Conservation (phyloP, 371 early-diverging fungal genomes). For the Rhizopus sp. region DNA sequence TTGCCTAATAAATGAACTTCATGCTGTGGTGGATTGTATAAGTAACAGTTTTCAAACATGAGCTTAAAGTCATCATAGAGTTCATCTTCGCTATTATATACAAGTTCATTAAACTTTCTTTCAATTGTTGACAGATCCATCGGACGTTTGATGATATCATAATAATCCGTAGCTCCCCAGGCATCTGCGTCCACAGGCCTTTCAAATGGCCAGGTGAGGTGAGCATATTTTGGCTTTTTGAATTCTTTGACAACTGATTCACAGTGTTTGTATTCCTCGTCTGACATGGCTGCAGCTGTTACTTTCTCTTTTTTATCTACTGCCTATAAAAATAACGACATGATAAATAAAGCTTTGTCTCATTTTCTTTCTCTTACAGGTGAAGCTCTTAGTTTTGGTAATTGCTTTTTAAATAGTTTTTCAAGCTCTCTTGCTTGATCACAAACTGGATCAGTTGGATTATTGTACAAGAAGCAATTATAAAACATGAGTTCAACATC, state of each 20-base stretch:
- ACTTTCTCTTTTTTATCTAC: not conserved
- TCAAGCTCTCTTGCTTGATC: constrained; percentile 63
- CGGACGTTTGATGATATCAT: constrained; percentile 86
- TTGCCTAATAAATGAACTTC: constrained; percentile 66
- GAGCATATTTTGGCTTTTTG: constrained; percentile 29
- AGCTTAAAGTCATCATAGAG: constrained; percentile 63
- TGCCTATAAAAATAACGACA: not conserved
- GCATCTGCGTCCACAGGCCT: constrained; percentile 90
- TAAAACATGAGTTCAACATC: constrained; percentile 55
- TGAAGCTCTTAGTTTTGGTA: not conserved
- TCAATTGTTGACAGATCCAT: constrained; percentile 96
- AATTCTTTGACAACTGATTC: constrained; percentile 42
- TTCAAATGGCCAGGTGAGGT: constrained; percentile 58
- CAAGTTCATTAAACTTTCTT: constrained; percentile 63
- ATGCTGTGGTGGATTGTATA: constrained; percentile 85
- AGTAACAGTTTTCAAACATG: constrained; percentile 87
- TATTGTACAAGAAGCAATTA: constrained; percentile 76
- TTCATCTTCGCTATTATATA: constrained; percentile 47
- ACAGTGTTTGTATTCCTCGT: constrained; percentile 73
- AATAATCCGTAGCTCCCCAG: constrained; percentile 88
- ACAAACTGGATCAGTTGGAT: constrained; percentile 73
- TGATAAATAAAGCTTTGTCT: too few species aligned
- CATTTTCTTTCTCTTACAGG: not conserved
- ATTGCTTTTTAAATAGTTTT: constrained; percentile 22
- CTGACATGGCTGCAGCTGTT: constrained; percentile 29